Percentiles rank a stretch among this genome's conserved stretches.
These are phyloP conservation scores for Podospora comata DNA, from an alignment of 495 filamentous ascomycete species.

Conservation along the genomic window DNA sequence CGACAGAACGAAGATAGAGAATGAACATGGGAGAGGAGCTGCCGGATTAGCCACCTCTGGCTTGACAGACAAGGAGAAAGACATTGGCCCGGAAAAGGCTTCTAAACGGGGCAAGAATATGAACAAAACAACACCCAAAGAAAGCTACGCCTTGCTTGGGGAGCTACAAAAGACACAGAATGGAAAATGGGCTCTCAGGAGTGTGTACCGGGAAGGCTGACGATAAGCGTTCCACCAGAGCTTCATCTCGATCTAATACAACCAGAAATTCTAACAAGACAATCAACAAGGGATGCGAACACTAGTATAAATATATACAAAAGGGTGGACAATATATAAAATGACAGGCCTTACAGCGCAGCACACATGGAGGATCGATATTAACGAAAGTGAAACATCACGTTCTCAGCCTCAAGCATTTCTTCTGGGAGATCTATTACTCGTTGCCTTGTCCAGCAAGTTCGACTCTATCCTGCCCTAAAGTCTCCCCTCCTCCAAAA, in stretches of 20 bases:
- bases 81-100: not conserved
- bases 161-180: not conserved
- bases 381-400: no score
- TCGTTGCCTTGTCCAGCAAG: not conserved
- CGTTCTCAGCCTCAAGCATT: not conserved
- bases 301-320: no score
- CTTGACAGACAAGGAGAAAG: no score
- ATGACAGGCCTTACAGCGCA: no score
- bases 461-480: slow-evolving; percentile 26
- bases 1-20: not conserved
- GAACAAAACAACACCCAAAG: not conserved
- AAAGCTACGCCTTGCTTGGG: not conserved
- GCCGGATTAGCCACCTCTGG: no score
- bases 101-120: not conserved
- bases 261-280: no score
- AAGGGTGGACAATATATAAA: no score
- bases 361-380: no score
- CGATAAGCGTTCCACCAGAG: no score
- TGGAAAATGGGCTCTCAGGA: not conserved
- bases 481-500: slow-evolving; percentile 66
- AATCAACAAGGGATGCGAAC: no score
- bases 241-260: no score
- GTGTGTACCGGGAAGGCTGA: not conserved
- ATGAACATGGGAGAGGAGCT: not conserved
- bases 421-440: not conserved